Base-by-base conservation (phyloP, 148 eudicot species). In the Rhododendron ovatum region DNA sequence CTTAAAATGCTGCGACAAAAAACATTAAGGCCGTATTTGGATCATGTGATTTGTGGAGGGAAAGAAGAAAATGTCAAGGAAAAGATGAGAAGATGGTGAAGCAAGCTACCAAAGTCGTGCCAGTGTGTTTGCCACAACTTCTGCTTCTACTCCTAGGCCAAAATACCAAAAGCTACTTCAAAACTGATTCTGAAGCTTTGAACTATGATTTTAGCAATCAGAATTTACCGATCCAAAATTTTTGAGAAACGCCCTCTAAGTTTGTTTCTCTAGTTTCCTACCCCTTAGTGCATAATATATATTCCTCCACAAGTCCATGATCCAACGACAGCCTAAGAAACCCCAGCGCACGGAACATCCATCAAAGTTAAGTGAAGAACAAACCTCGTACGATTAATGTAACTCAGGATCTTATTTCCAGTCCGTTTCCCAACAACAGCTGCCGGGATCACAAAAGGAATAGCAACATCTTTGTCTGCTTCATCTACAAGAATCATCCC, bases 401-500 rank as follows among this genome's bases (percentile, higher is more conserved):
- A 92, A 69, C 85, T 80, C 59, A 90, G 84, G 77, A 92, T 90
- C 88, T 73, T 83, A 84, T 90, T 55, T 35, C 92, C 92, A 8
- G 45, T 76, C 13, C 17, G 39, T 81, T 80, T 83, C 45, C 93
- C 91, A 82, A 92, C 92, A 73, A 87, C 85, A 35, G 93, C 91
- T 37, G 90, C 92, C 0, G 93, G 93, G 51, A 90, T 92, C 59
- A 86, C 81, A 73, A 92, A 92, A 30, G 92, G 93, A 79, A 92
- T 89, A 28, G 93, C 93, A 41, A 92, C 87, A 86, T 85, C 88
- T 78, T 76, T 88, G 39, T 90, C 93, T 17, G 83, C 83, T 85
- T 92, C 92, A 83, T 92, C 93, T n/a, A 92, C 82, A 71, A 92
- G 91, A 71, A 92, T 85, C 92, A 92, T 90, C 76, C 92, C 92